Evolutionary conservation across 164 flowering plant genomes (phyloP).

Genomic region (Vitis vinifera): ASM3070453v1 NC_081822.1:775501-776000

Average conservation of each 20-base stretch:
- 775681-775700: slow-evolving; percentile 77
- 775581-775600: background rate
- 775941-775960: background rate
- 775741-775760: background rate
- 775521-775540: slow-evolving; percentile 65
- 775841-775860: slow-evolving; percentile 75
- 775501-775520: slow-evolving; percentile 50
- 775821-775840: slow-evolving; percentile 98
- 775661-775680: slow-evolving; percentile 51
- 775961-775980: background rate
- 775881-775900: slow-evolving; percentile 75
- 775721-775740: background rate
- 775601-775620: background rate
- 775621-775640: slow-evolving; percentile 41
- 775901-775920: slow-evolving; percentile 63
- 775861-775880: slow-evolving; percentile 61
- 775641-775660: slow-evolving; percentile 72
- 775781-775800: background rate
- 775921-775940: background rate
- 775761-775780: background rate
- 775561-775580: background rate
- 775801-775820: slow-evolving; percentile 11
- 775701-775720: slow-evolving; percentile 55
- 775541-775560: slow-evolving; percentile 74
- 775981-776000: slow-evolving; percentile 60